phyloP scores from a whole-genome alignment of 2,329 filamentous ascomycete genomes.

The Pseudopyrenochaeta lycopersici region DNA sequence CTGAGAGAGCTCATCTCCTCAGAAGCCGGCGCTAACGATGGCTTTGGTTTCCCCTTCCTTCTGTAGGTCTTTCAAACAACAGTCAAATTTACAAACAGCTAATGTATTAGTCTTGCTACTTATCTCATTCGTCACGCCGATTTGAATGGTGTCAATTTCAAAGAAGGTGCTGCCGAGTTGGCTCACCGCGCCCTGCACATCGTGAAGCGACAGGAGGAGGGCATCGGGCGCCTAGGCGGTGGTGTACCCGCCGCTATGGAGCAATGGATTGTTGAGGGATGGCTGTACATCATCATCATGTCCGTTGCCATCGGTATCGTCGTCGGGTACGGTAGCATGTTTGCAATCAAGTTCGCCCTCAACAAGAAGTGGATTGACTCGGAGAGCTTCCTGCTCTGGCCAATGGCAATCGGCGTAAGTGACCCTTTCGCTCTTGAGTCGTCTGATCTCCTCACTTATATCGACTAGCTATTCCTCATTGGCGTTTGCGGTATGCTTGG shows the following conservation, averaged over 20 bases:
- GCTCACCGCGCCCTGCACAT: constrained; percentile 7
- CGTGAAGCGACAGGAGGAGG: constrained; percentile 31
- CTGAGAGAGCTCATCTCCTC: constrained; percentile 70
- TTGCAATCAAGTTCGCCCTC: constrained; percentile 55
- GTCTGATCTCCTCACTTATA: not conserved
- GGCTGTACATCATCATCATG: constrained; percentile 67
- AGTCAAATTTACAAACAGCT: too few relatives aligned
- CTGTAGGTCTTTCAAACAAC: constrained; percentile 35
- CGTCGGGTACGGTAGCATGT: constrained; percentile 59
- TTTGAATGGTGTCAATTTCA: constrained; percentile 31
- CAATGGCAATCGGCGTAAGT: constrained; percentile 50
- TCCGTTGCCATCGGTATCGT: constrained; percentile 62
- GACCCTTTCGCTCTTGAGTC: not conserved
- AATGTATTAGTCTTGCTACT: constrained; percentile 58
- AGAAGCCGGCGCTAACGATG: constrained; percentile 70
- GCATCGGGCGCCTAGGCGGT: constrained; percentile 62
- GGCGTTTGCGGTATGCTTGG: constrained; percentile 67
- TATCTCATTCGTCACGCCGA: constrained; percentile 66
- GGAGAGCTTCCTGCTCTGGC: constrained; percentile 62
- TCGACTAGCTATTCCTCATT: constrained; percentile 64
- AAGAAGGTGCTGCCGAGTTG: constrained; percentile 10
- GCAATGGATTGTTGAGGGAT: constrained; percentile 68
- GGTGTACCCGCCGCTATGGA: constrained; percentile 62
- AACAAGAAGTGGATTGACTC: constrained; percentile 61
- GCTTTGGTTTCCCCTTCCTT: constrained; percentile 69